phyloP scores from a whole-genome alignment of 352 stramenopile genomes.

The Peronospora belbahrii region DNA sequence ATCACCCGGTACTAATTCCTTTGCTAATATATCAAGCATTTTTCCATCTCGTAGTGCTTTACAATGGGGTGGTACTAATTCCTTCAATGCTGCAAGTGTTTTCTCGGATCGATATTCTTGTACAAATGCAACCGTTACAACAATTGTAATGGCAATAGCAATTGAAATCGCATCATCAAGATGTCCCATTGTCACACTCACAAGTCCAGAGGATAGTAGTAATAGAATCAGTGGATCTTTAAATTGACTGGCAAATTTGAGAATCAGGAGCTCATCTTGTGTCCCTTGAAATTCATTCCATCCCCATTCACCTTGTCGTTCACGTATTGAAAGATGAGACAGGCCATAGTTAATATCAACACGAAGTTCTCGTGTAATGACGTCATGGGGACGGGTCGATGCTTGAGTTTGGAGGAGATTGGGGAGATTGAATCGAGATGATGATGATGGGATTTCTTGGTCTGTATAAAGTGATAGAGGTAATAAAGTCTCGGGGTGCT shows the following conservation, averaged over 20 bases:
- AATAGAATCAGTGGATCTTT: constrained; percentile 97
- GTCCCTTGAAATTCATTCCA: constrained; percentile 61
- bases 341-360: constrained; percentile 65
- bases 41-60: constrained; percentile 51
- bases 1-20: constrained; percentile 76
- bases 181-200: constrained; percentile 91
- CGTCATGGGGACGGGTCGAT: constrained; percentile 42
- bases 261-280: constrained; percentile 80
- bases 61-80: constrained; percentile 70
- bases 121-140: constrained; percentile 94
- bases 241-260: constrained; percentile 91
- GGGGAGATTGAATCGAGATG: constrained; percentile 14
- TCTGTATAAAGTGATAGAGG: too few relatives aligned
- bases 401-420: constrained; percentile 23
- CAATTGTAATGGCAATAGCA: constrained; percentile 92
- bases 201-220: constrained; percentile 86
- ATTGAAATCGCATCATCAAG: constrained; percentile 94
- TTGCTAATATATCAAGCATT: constrained; percentile 56
- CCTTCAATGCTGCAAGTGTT: constrained; percentile 76
- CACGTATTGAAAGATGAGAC: constrained; percentile 37
- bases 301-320: constrained; percentile 63
- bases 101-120: constrained; percentile 85
- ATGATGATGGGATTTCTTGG: neutral
- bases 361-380: constrained; percentile 52
- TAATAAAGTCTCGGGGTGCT: too few relatives aligned